Evolutionary conservation across 352 stramenopile species (phyloP), one percentile per base, ranked within the genome.

Genomic region (Elongisporangium prolatum): DNA sequence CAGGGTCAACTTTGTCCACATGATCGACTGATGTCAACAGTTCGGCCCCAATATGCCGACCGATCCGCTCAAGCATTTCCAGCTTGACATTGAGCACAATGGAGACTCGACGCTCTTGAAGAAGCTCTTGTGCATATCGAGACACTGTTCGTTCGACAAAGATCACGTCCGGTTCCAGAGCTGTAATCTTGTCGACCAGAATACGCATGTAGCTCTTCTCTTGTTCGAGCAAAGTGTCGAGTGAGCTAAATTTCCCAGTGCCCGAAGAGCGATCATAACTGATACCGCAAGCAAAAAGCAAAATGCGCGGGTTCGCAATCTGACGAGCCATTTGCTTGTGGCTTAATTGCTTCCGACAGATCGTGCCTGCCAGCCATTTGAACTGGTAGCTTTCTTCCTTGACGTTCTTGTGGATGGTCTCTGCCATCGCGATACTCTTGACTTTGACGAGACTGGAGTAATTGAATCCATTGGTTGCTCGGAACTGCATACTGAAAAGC

Each of bases 151-250:
- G 81, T 53, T 95, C 93, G 21, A 98, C 92, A 66, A 98, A 93
- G 37, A 99, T 82, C 21, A 99, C 71, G 73, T 98, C 90, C 8
- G 97, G 97, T 60, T 98, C 88, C 22, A 99, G 64, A 25, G 86
- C 88, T 3, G 95, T 88, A 59, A 99, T 98, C 61, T 99, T 99
- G 21, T 94, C 84, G 16, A 99, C 95, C 16, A 99, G 74, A 50
- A 98, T 98, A 63, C 95, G 80, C 80, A 98, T 98, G 69, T 98
- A 99, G 57, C 94, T 91, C 61, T 97, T 89, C 73, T 99, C 97
- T 68, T 98, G 88, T 66, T 99, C 96, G 22, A 99, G 67, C 7
- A 99, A 64, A 10, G 93, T 98, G 63, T 99, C 95, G 0, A 99
- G 72, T 0, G 91, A 98, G 53, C 88, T 96, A 50, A 99, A 90